These are phyloP conservation scores for Microthyrium microscopicum DNA, from an alignment of 2,329 filamentous ascomycete genomes.

Conservation along the genomic window DNA sequence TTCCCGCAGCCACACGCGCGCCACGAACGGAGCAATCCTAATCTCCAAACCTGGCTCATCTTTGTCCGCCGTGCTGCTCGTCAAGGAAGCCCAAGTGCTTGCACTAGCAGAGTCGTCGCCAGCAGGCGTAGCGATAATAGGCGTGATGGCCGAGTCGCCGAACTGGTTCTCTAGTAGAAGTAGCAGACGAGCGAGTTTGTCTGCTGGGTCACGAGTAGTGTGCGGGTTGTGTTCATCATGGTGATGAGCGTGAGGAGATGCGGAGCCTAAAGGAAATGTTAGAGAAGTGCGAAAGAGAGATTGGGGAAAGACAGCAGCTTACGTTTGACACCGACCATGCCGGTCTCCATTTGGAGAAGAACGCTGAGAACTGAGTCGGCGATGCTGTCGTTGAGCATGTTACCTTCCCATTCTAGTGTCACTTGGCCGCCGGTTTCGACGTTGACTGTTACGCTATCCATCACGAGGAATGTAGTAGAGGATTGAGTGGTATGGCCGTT, in stretches of 20 bases:
- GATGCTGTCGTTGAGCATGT: slow-evolving; percentile 92
- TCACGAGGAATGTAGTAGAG: slow-evolving; percentile 47
- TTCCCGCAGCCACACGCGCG: slow-evolving; percentile 82
- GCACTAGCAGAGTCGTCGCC: background rate
- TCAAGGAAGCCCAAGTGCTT: too few relatives aligned
- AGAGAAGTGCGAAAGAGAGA: slow-evolving; percentile 10
- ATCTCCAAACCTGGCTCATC: slow-evolving; percentile 60
- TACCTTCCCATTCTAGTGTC: slow-evolving; percentile 93
- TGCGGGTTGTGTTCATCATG: slow-evolving; percentile 49
- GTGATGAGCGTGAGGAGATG: slow-evolving; percentile 13
- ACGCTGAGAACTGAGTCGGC: slow-evolving; percentile 95
- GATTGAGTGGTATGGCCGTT: slow-evolving; percentile 22
- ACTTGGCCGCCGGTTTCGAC: slow-evolving; percentile 53
- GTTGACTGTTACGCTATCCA: slow-evolving; percentile 79
- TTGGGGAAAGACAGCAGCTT: slow-evolving; percentile 19
- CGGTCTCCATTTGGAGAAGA: slow-evolving; percentile 80
- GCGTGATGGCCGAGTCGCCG: slow-evolving; percentile 61
- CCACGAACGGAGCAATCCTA: slow-evolving; percentile 37
- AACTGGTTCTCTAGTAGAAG: slow-evolving; percentile 98
- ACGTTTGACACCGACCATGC: slow-evolving; percentile 87
- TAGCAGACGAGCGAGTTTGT: slow-evolving; percentile 70
- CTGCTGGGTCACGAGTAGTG: slow-evolving; percentile 50
- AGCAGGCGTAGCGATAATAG: slow-evolving; percentile 38
- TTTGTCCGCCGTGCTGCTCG: slow-evolving; percentile 11
- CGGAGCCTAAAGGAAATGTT: background rate